phyloP scores from a whole-genome alignment of 2,329 filamentous ascomycete genomes.

The Sporothrix curviconia region DNA sequence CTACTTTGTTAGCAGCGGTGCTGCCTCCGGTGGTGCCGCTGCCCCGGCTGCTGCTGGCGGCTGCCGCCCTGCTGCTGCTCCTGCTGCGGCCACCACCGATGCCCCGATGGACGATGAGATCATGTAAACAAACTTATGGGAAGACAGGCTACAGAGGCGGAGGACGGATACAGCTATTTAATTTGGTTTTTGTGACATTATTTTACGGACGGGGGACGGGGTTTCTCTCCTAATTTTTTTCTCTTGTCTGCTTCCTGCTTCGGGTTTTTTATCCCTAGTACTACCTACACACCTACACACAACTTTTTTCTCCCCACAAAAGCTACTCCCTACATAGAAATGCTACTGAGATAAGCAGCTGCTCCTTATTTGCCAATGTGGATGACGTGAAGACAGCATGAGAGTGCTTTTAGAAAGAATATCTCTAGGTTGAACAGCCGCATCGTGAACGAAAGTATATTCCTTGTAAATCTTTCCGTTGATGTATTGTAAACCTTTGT shows the following conservation, averaged over 20 bases:
- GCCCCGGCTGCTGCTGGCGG: conserved; percentile 35
- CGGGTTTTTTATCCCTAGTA: neutral
- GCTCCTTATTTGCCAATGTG: too few species aligned
- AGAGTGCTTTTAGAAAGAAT: too few species aligned
- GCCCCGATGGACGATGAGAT: conserved; percentile 64
- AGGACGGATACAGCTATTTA: neutral
- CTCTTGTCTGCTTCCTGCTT: neutral
- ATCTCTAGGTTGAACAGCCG: too few species aligned
- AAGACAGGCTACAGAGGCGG: neutral
- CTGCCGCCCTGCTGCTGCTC: conserved; percentile 31
- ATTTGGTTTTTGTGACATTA: neutral
- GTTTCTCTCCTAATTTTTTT: neutral
- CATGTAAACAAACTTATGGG: too few species aligned
- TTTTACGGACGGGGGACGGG: neutral
- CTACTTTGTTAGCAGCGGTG: conserved; percentile 64
- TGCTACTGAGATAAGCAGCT: too few species aligned
- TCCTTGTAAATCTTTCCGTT: too few species aligned
- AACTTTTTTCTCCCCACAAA: too few species aligned
- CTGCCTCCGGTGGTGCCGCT: conserved; percentile 32
- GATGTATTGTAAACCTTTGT: too few species aligned
- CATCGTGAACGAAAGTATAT: too few species aligned
- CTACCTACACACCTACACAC: too few species aligned
- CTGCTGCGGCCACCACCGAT: conserved; percentile 43
- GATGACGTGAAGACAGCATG: too few species aligned
- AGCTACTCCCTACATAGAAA: too few species aligned